Evolutionary conservation across 2,329 filamentous ascomycete genomes (phyloP), one percentile per base, ranked within the genome.

Genomic region (Rhynchosporium agropyri): DNA sequence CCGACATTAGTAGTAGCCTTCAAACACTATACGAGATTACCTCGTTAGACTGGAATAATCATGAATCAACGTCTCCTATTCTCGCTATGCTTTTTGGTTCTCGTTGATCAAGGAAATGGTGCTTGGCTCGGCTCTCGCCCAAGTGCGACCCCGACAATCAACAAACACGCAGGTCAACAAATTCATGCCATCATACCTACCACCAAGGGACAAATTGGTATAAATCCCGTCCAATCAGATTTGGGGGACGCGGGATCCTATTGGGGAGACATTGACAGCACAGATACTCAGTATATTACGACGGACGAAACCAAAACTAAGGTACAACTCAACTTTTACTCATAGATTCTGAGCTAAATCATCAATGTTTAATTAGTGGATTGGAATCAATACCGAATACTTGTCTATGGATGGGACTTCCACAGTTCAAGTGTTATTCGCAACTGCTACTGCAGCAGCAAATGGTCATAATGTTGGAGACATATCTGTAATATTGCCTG

Each of bases 391-490:
- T 58, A 57, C 54, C 20, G 53, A 62, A 51, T 58, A 58, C 43
- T 45, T 62, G 31, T 51, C 54, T 31, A 58, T 58, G 13, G 51
- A 58, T 49, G 53, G 53, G 2, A 58, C 60, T 33, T 57, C 60
- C n/a, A 58, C 60, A 38, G 42, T 50, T 31, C 33, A 58, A 15
- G 42, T 58, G 20, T 12, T 58, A 33, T 42, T 58, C 31, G 60
- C 60, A 28, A 62, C 60, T 33, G 60, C 60, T 29, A 62, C 60
- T 51, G 43, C 60, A 10, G 53, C 38, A 45, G 60, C 53, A 51
- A 62, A 58, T 51, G 60, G 60, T 20, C 60, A 58, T 9, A 62
- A 62, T 51, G 33, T 58, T 57, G 53, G 53, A 15, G 60, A 62
- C 33, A 31, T 62, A 49, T 62, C 60, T 4, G 28, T 62, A n/a